Evolutionary conservation across 1,139 yeast species (phyloP), one percentile per base, ranked within the genome.

Genomic region (Geotrichum carabidarum): DNA sequence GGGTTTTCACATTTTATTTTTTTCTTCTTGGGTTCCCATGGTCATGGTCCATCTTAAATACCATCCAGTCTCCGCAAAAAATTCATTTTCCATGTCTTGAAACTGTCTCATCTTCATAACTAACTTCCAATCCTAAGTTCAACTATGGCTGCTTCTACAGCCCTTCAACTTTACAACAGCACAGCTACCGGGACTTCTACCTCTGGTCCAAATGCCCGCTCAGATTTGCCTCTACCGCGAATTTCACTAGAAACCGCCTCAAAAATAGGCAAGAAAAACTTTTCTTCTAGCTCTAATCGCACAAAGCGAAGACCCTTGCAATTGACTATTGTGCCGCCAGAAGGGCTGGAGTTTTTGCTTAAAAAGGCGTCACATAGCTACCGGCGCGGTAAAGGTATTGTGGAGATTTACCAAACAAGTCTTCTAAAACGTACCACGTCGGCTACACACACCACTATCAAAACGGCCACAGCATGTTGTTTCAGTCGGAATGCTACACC

Each of bases 241-340:
- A 53, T 53, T 34, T 49, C 53, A 2, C n/a, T 32, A 8, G 53
- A 45, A 32, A 53, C 56, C 30, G 45, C 45, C 14, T 31, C 45
- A 14, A 44, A 42, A 38, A 50, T 53, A 8, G 42, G 46, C 34
- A 48, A 36, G 8, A 41, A 47, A 17, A 50, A 48, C 1, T 53
- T 49, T 34, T 53, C 52, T 5, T 35, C 17, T 14, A 47, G 42
- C 11, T 12, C 32, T 17, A 31, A 17, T 11, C n/a, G n/a, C 22
- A 41, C 41, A 3, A 35, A 42, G n/a, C 30, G 18, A n/a, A 31
- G 12, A 30, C 46, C 35, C 6, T 6, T n/a, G 6, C 30, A 37
- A 17, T 34, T 48, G 18, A 42, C 48, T 1, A 42, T 52, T 11
- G 42, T 44, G 9, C 37, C 53, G 12, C 48, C 47, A 8, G 35